Base-by-base conservation (phyloP, 805 yeast species). In the Myxozyma vanderwaltii region DNA sequence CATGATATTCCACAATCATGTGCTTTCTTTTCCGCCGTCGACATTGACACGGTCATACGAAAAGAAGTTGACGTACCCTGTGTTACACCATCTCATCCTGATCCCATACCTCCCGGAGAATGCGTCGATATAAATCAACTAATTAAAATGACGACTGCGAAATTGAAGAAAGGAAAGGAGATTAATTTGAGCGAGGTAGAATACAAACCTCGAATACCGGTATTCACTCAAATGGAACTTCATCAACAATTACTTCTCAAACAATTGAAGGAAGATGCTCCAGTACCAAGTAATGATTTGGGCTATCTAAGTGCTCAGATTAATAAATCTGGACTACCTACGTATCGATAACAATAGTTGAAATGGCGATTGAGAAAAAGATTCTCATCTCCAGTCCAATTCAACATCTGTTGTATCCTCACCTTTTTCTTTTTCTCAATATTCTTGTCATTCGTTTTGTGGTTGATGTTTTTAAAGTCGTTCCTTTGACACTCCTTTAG, bases 21-120 rank as follows among this genome's bases (percentile, higher is more conserved):
- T 75, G 98, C 99, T 0, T 94, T 94, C 71, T 94, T 94, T 71
- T 89, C 96, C 0, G 91, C 90, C 39, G 91, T 94, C 40, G 99
- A 94, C 70, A 82, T 95, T 54, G 99, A 94, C 70, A 82, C 80
- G 61, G 88, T 92, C 3, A 74, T 95, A 66, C 78, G 99, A 66
- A 94, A 94, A 69, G 99, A 95, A 67, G 98, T 92, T n/a, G 84
- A 85, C 64, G 76, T 91, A 78, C 90, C 86, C 63, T 92, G 98
- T 73, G 79, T 90, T 1, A 95, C 99, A 0, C 97, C 97, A 0
- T 89, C 97, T 0, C 86, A 91, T 67, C 84, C 86, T 0, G 66
- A 70, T 5, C 75, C 92, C 0, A 85, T 91, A 17, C 81, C 87
- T 0, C 86, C 85, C 4, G 99, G 99, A 10, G 91, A 87, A 70